Evolutionary conservation across 73 alveolate species (phyloP), one percentile per base, ranked within the genome.

Genomic region (Urostyla sp.): DNA sequence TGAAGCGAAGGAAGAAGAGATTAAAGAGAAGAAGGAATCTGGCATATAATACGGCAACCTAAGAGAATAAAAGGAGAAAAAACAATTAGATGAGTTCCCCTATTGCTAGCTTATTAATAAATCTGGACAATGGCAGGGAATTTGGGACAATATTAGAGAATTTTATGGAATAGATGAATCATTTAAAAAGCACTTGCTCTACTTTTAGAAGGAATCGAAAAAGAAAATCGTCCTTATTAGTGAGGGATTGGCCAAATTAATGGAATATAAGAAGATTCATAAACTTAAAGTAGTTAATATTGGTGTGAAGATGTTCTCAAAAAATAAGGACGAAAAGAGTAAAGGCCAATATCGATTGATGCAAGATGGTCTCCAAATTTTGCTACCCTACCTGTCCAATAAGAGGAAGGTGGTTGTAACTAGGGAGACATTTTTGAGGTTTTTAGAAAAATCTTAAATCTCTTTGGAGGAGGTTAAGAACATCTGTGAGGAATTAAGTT

Each of bases 211-310:
- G 23, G 81, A 59, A 13, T 60, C 75, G 23, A 37, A 72, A 0
- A 77, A 61, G 23, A 11, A 27, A 30, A 40, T 77, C 21, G 80
- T 37, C 18, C 46, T 77, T 40, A 45, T 67, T 0, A 45, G 75
- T 28, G 55, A 58, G 21, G 75, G 67, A 4, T 8, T 77, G 23
- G 35, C 16, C 20, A 15, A 67, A 13, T 32, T 54, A 18, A 72
- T 77, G 72, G 61, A 43, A 15, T 36, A 60, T 74, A 26, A 45
- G 45, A 58, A 74, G 31, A 77, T 35, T 23, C 31, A 61, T 24
- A 77, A 61, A 45, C 43, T 77, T 27, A 80, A 66, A 20, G 90
- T 80, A 0, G 90, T 80, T 44, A 32, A 31, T 36, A 44, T 80
- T 7, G 89, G 89, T 43, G 63, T 66, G 3, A 59, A 78, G 32